phyloP scores from a whole-genome alignment of 257 asterid genomes.

The Rauvolfia tetraphylla region DNA sequence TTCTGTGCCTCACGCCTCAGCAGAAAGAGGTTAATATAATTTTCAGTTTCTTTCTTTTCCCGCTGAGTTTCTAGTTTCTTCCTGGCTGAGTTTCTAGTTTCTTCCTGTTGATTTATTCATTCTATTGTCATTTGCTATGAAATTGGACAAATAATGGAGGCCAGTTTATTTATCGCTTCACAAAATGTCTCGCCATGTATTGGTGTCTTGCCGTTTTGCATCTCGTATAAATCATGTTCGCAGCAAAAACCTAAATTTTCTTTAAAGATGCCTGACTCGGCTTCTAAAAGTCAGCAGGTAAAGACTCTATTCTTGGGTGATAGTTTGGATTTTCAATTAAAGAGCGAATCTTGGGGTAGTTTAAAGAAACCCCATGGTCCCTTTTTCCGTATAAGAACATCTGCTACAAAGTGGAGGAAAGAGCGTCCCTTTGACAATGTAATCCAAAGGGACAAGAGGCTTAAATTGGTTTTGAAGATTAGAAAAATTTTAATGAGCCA shows the following conservation, averaged over 20 bases:
- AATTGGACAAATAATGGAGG: constrained; percentile 48
- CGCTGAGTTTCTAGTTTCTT: not conserved
- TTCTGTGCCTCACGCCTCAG: not conserved
- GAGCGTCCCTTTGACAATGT: constrained; percentile 89
- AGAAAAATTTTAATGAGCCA: constrained; percentile 86
- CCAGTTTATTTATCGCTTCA: constrained; percentile 47
- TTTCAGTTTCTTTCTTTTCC: constrained; percentile 13
- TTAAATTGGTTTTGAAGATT: constrained; percentile 73
- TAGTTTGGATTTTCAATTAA: constrained; percentile 31
- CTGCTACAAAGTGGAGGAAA: constrained; percentile 84
- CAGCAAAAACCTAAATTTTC: constrained; percentile 40
- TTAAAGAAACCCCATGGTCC: constrained; percentile 31
- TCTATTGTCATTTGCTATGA: constrained; percentile 17
- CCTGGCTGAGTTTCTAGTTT: constrained; percentile 24
- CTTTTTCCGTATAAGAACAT: constrained; percentile 48
- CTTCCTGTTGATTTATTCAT: constrained; percentile 17
- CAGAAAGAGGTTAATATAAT: constrained; percentile 33
- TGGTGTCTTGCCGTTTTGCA: constrained; percentile 44
- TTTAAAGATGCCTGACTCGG: constrained; percentile 23
- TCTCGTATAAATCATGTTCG: constrained; percentile 39
- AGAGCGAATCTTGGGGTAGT: constrained; percentile 23
- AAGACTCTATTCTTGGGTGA: constrained; percentile 54
- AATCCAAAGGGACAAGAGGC: constrained; percentile 95
- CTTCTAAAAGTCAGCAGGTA: constrained; percentile 25
- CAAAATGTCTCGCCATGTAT: constrained; percentile 45